Base-by-base conservation (phyloP, 2,329 filamentous ascomycete genomes). In the Fusarium chlamydosporum region DNA sequence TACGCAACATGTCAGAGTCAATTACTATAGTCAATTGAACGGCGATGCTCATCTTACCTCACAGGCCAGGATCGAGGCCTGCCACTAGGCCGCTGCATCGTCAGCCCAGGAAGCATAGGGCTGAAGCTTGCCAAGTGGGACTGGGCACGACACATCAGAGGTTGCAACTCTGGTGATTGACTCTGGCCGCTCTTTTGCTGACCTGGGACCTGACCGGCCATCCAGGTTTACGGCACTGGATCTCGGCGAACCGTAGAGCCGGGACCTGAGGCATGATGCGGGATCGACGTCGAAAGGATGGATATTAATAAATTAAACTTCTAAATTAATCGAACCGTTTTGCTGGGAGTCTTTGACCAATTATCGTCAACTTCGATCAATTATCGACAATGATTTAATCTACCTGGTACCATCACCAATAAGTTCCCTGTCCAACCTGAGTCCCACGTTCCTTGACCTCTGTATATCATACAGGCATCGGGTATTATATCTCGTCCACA, bases 71-170 rank as follows among this genome's bases (percentile, higher is more conserved):
- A 45, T 41, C 26, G 53, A 46, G 46, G 34, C 45, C 52, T 34
- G 52, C 59, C 67, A 65, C 67, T 70, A 53, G 59, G 53, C 56
- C 55, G 63, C 56, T 48, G 48, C 37, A 62, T 68, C 51, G 34
- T 54, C 56, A 65, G 58, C 68, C 61, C 64, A 54, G 60, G 57
- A 45, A 50, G 27, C 46, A 42, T 71, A 71, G 68, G 68, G 68
- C 68, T 71, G 68, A 71, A 66, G 57, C 48, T 71, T 65, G 41
- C 35, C 61, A 56, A 65, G 65, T 69, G 68, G 61, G 68, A 69
- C 64, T 65, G 47, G 37, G 56, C 42, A 20, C n/a, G 37, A 61
- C 42, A 20, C n/a, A 48, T 27, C 31, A 55, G 56, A 67, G 54
- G 41, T 45, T 47, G 20, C 27, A 27, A 23, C 47, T 52, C 26